Conservation (phyloP, 2,329 filamentous ascomycete species). For the Phyllosticta citribraziliensis region DNA sequence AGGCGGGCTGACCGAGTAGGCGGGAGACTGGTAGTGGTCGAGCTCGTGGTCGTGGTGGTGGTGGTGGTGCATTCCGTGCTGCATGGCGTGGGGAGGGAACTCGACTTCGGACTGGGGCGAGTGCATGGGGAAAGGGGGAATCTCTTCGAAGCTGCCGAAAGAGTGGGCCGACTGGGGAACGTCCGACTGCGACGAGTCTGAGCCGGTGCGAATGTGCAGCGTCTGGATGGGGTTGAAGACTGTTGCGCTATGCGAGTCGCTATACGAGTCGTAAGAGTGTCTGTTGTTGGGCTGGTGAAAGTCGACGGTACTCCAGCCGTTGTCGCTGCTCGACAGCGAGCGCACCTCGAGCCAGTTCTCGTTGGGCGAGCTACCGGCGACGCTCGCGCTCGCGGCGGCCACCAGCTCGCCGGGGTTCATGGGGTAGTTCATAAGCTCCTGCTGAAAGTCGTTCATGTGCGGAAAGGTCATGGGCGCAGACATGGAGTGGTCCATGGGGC, state of each 20-base stretch:
- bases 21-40: conserved; percentile 15
- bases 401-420: conserved; percentile 40
- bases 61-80: conserved; percentile 34
- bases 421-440: conserved; percentile 49
- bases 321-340: conserved; percentile 76
- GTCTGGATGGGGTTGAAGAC: conserved; percentile 92
- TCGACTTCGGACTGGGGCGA: conserved; percentile 76
- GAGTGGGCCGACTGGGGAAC: conserved; percentile 48
- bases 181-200: conserved; percentile 60
- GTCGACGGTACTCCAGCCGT: conserved; percentile 78
- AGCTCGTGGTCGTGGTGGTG: conserved; percentile 15
- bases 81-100: conserved; percentile 36
- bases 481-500: conserved; percentile 34
- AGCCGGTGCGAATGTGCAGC: conserved; percentile 72
- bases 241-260: conserved; percentile 44
- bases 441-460: conserved; percentile 58
- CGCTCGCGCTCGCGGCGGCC: conserved; percentile 16
- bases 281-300: conserved; percentile 38
- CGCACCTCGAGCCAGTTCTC: conserved; percentile 77
- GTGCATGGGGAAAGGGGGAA: conserved; percentile 61
- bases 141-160: conserved; percentile 74
- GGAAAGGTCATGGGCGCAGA: conserved; percentile 27
- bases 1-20: conserved; percentile 54
- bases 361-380: conserved; percentile 36
- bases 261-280: conserved; percentile 58